These are phyloP conservation scores for Neobulgaria alba DNA, from an alignment of 2,329 filamentous ascomycete species.

Conservation along the genomic window DNA sequence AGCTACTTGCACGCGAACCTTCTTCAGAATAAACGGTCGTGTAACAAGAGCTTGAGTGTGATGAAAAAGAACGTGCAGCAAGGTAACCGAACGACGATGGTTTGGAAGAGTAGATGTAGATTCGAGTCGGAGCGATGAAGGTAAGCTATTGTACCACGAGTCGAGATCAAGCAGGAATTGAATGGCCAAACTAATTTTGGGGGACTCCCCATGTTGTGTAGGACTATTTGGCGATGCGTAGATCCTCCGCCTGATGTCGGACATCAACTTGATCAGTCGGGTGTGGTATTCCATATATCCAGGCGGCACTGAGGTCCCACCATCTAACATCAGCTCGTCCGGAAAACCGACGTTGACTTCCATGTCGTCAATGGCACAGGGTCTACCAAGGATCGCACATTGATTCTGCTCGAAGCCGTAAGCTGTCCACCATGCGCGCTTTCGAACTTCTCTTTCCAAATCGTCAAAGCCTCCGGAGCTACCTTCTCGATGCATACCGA, in stretches of 20 bases:
- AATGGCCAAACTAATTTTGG: constrained; percentile 16
- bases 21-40: constrained; percentile 24
- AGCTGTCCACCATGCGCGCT: constrained; percentile 27
- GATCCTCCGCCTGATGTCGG: constrained; percentile 22
- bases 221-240: constrained; percentile 18
- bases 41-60: constrained; percentile 24
- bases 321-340: constrained; percentile 24
- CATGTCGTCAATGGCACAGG: constrained; percentile 24
- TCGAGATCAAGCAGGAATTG: constrained; percentile 21
- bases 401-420: constrained; percentile 26
- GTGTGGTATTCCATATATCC: constrained; percentile 22
- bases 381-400: constrained; percentile 25
- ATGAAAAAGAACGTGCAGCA: constrained; percentile 25
- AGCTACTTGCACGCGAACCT: constrained; percentile 23
- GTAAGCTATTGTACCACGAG: constrained; percentile 22
- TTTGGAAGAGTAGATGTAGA: constrained; percentile 11
- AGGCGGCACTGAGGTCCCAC: constrained; percentile 17
- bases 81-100: constrained; percentile 22
- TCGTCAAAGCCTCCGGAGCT: constrained; percentile 31
- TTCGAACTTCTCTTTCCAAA: constrained; percentile 23
- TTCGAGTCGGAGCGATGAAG: constrained; percentile 18
- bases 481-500: constrained; percentile 36
- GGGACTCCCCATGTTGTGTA: constrained; percentile 14
- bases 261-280: constrained; percentile 19
- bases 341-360: constrained; percentile 25